A percentile compares a stretch with the other conserved stretches of the same genome.
Evolutionary conservation across 2,329 filamentous ascomycete genomes (phyloP).

Genomic region (Fusarium sp.): DNA sequence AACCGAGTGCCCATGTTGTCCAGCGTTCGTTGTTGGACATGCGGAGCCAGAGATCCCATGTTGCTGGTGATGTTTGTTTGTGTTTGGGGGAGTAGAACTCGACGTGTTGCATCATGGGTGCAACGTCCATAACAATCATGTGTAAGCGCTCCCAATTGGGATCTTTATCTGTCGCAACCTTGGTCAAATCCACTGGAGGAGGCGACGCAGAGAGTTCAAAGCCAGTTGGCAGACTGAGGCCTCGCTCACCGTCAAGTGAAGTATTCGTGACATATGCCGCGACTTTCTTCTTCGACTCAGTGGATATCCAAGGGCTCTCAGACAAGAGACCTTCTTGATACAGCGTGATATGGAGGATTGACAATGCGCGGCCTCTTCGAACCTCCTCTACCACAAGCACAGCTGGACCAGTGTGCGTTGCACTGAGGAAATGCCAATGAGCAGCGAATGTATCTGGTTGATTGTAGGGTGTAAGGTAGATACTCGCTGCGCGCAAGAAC

Average conservation of each 20-base stretch:
- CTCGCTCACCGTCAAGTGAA: conserved; percentile 40
- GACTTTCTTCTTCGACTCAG: conserved; percentile 48
- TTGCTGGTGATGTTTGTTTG: conserved; percentile 4
- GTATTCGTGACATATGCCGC: conserved; percentile 57
- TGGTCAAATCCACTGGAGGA: conserved; percentile 35
- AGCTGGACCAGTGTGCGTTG: conserved; percentile 53
- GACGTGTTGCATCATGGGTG: conserved; percentile 45
- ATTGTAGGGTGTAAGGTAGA: conserved; percentile 49
- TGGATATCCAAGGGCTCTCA: conserved; percentile 52
- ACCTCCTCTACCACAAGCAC: conserved; percentile 55
- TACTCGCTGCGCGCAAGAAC: conserved; percentile 52
- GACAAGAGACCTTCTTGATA: conserved; percentile 54
- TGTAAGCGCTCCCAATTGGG: conserved; percentile 29
- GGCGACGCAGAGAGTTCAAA: conserved; percentile 38
- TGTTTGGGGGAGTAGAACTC: conserved; percentile 47
- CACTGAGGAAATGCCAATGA: conserved; percentile 57
- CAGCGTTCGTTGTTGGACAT: conserved; percentile 70
- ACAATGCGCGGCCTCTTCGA: conserved; percentile 56
- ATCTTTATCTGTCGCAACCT: conserved; percentile 11
- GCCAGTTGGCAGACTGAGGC: conserved; percentile 46
- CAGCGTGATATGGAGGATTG: conserved; percentile 57
- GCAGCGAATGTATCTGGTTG: conserved; percentile 55
- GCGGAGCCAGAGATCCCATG: conserved; percentile 67
- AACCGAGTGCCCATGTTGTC: conserved; percentile 73
- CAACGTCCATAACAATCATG: conserved; percentile 39